Evolutionary conservation across 306 rosid genomes (phyloP).

Genomic region (Vigna nakashimae): DNA sequence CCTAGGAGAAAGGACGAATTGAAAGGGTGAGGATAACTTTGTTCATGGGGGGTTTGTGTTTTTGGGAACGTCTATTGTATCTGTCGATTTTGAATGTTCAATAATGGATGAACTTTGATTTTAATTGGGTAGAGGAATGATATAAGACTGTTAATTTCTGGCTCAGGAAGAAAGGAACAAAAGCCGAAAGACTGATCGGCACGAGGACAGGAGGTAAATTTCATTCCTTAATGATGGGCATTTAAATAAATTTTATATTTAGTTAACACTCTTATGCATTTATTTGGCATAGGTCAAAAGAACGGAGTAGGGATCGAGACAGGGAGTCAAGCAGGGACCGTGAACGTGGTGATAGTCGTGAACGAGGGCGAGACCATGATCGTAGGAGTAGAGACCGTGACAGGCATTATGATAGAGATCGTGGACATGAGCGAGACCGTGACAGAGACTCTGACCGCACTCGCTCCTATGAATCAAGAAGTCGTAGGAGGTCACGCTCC

Average conservation of each 20-base stretch:
- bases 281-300: slow-evolving; percentile 67
- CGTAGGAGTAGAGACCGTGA: slow-evolving; percentile 91
- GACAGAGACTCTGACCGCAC: slow-evolving; percentile 74
- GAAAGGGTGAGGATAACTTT: slow-evolving; percentile 8
- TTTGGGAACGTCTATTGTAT: slow-evolving; percentile 16
- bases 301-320: slow-evolving; percentile 80
- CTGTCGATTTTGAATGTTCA: slow-evolving; percentile 11
- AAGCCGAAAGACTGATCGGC: slow-evolving; percentile 70
- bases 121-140: slow-evolving; percentile 34
- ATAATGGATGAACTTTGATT: slow-evolving; percentile 10
- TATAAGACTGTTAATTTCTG: slow-evolving; percentile 51
- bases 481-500: slow-evolving; percentile 83
- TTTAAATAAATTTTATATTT: not conserved
- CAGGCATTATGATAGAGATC: slow-evolving; percentile 82
- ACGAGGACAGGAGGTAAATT: slow-evolving; percentile 80
- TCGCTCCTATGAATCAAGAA: slow-evolving; percentile 75
- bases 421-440: slow-evolving; percentile 76
- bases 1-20: slow-evolving; percentile 1
- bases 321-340: slow-evolving; percentile 82
- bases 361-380: slow-evolving; percentile 75
- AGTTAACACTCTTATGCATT: slow-evolving; percentile 19
- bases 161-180: slow-evolving; percentile 93
- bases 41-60: not conserved
- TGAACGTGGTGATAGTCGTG: slow-evolving; percentile 76
- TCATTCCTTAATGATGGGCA: not conserved